Evolutionary conservation across 495 filamentous ascomycete species (phyloP).

Genomic region (Parachaetomium inaequale): DNA sequence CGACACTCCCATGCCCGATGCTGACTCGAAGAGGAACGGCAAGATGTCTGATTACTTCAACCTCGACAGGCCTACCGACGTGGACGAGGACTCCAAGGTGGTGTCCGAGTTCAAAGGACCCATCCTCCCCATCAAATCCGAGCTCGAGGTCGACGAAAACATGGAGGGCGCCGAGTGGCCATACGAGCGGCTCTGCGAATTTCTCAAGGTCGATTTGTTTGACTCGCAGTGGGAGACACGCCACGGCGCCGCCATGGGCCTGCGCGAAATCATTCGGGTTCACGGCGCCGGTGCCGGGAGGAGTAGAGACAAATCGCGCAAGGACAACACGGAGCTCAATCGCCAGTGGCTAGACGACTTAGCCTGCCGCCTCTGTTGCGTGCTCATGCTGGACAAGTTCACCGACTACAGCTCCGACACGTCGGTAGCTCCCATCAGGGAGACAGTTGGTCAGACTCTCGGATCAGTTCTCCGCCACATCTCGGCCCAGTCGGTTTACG

Average conservation of each 20-base stretch:
- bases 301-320: slow-evolving; percentile 59
- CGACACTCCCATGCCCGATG: slow-evolving; percentile 61
- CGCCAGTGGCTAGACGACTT: slow-evolving; percentile 86
- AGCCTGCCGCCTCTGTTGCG: slow-evolving; percentile 85
- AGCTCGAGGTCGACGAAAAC: slow-evolving; percentile 63
- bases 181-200: slow-evolving; percentile 87
- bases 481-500: slow-evolving; percentile 66
- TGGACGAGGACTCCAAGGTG: slow-evolving; percentile 84
- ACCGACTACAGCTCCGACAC: slow-evolving; percentile 97
- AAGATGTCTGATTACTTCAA: slow-evolving; percentile 87
- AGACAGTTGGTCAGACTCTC: slow-evolving; percentile 93
- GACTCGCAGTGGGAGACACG: slow-evolving; percentile 93
- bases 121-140: slow-evolving; percentile 56
- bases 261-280: slow-evolving; percentile 86
- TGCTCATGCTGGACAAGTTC: slow-evolving; percentile 95
- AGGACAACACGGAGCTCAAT: slow-evolving; percentile 75
- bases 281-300: slow-evolving; percentile 92
- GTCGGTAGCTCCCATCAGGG: slow-evolving; percentile 90
- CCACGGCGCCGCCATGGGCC: slow-evolving; percentile 94
- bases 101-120: slow-evolving; percentile 95
- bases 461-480: slow-evolving; percentile 84
- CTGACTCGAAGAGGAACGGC: slow-evolving; percentile 59
- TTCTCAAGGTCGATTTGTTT: slow-evolving; percentile 87
- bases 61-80: slow-evolving; percentile 64
- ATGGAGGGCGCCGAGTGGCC: slow-evolving; percentile 88